Percentiles rank a stretch among this genome's conserved stretches.
Evolutionary conservation across 1,139 yeast species (phyloP).

Genomic region (Pichia sp.): DNA sequence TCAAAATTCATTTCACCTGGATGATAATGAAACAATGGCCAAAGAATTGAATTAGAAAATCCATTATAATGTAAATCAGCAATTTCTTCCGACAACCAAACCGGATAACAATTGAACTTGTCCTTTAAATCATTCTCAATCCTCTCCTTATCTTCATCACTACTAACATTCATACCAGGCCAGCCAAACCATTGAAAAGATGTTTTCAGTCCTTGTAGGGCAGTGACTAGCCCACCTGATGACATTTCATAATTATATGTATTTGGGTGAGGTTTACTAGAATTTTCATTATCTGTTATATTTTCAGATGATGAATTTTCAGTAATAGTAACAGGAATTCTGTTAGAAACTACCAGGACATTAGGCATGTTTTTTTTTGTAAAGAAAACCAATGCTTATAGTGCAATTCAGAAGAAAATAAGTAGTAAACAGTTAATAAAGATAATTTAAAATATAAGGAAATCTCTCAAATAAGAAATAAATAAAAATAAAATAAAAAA

Average conservation of each 20-base stretch:
- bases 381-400: neutral
- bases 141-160: constrained; percentile 51
- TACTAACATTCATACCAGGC: constrained; percentile 91
- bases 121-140: constrained; percentile 67
- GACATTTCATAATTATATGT: constrained; percentile 75
- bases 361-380: constrained; percentile 30
- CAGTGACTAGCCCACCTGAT: constrained; percentile 95
- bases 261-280: constrained; percentile 25
- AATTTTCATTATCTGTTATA: constrained; percentile 30
- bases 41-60: constrained; percentile 80
- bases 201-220: constrained; percentile 84
- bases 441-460: no score
- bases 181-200: constrained; percentile 98
- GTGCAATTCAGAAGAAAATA: no score
- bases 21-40: constrained; percentile 98
- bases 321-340: constrained; percentile 87
- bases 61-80: constrained; percentile 98
- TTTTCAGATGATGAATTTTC: constrained; percentile 2
- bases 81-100: constrained; percentile 76
- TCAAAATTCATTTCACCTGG: constrained; percentile 99
- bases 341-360: constrained; percentile 86
- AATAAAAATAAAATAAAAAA: no score
- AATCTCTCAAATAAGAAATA: no score
- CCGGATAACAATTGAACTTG: constrained; percentile 85
- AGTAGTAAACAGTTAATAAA: no score